Percentiles rank a stretch among this genome's conserved stretches.
Conservation (phyloP, 2,329 filamentous ascomycete species). For the Pseudopithomyces maydicus region DNA sequence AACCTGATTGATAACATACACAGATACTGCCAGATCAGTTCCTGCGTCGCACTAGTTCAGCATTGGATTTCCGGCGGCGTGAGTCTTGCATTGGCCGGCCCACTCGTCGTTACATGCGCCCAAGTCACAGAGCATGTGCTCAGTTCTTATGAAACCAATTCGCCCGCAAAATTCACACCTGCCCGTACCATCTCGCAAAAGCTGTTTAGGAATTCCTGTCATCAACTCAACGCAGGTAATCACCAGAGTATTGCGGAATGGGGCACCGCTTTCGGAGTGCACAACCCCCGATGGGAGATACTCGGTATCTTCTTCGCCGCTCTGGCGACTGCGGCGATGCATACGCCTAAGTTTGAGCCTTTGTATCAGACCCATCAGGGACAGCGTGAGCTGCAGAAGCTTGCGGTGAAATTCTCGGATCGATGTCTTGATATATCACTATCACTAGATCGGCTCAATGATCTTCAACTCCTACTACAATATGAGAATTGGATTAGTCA, state of each 20-base stretch:
- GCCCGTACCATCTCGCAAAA: not conserved
- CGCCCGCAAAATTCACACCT: slow-evolving; percentile 3
- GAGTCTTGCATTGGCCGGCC: slow-evolving; percentile 31
- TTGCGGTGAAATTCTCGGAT: slow-evolving; percentile 33
- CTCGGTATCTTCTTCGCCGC: slow-evolving; percentile 46
- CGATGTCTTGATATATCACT: slow-evolving; percentile 43
- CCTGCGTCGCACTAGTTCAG: slow-evolving; percentile 23
- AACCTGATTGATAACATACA: slow-evolving; percentile 8
- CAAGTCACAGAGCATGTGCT: slow-evolving; percentile 16
- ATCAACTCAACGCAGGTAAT: slow-evolving; percentile 10
- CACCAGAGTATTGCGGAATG: slow-evolving; percentile 9
- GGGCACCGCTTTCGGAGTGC: slow-evolving; percentile 14
- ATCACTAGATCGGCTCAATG: slow-evolving; percentile 18
- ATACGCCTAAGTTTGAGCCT: slow-evolving; percentile 44
- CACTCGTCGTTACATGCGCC: slow-evolving; percentile 24
- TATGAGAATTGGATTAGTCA: slow-evolving; percentile 17
- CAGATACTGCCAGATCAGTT: slow-evolving; percentile 11
- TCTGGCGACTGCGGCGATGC: slow-evolving; percentile 1
- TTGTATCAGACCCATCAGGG: not conserved
- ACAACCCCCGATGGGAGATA: slow-evolving; percentile 48
- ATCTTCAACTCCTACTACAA: slow-evolving; percentile 9
- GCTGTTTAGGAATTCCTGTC: slow-evolving; percentile 16
- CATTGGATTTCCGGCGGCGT: slow-evolving; percentile 27
- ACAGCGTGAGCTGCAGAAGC: slow-evolving; percentile 1
- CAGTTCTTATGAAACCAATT: slow-evolving; percentile 3